Conservation (phyloP, 768 basidiomycete genomes). For the Lactarius sanguifluus region DNA sequence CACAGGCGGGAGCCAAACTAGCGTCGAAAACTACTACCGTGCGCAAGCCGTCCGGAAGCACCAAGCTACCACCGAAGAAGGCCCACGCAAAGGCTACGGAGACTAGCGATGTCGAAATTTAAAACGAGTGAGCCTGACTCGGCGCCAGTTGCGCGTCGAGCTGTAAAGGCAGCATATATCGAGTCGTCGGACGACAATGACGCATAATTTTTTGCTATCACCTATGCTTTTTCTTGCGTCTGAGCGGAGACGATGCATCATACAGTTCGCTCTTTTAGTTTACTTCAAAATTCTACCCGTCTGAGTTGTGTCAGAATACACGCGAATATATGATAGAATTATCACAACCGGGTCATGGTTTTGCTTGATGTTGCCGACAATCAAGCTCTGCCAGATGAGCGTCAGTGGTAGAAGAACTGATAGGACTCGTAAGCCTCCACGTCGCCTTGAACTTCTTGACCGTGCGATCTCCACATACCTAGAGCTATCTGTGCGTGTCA, state of each 20-base stretch:
- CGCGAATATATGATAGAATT: neutral
- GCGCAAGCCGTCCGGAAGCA: slow-evolving; percentile 53
- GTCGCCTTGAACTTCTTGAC: slow-evolving; percentile 82
- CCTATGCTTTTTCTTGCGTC: slow-evolving; percentile 37
- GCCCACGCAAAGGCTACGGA: slow-evolving; percentile 34
- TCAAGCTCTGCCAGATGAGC: slow-evolving; percentile 10
- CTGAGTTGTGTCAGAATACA: neutral
- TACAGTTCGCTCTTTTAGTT: neutral
- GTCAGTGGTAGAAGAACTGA: neutral
- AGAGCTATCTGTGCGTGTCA: slow-evolving; percentile 53
- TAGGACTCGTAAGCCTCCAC: slow-evolving; percentile 87
- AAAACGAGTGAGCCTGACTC: slow-evolving; percentile 44
- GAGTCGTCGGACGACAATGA: slow-evolving; percentile 45
- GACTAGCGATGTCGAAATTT: slow-evolving; percentile 44
- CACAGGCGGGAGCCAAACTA: slow-evolving; percentile 20
- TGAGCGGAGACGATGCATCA: too few species aligned
- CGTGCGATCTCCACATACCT: slow-evolving; percentile 85
- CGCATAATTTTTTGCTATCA: slow-evolving; percentile 29
- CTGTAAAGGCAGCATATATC: slow-evolving; percentile 36
- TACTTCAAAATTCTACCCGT: neutral
- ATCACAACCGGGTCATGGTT: slow-evolving; percentile 27
- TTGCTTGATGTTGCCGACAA: slow-evolving; percentile 36
- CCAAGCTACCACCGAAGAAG: slow-evolving; percentile 38
- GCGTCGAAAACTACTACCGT: slow-evolving; percentile 18
- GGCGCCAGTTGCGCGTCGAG: slow-evolving; percentile 40